phyloP scores from a whole-genome alignment of 352 stramenopile species.

The Phytophthora kernoviae region DNA sequence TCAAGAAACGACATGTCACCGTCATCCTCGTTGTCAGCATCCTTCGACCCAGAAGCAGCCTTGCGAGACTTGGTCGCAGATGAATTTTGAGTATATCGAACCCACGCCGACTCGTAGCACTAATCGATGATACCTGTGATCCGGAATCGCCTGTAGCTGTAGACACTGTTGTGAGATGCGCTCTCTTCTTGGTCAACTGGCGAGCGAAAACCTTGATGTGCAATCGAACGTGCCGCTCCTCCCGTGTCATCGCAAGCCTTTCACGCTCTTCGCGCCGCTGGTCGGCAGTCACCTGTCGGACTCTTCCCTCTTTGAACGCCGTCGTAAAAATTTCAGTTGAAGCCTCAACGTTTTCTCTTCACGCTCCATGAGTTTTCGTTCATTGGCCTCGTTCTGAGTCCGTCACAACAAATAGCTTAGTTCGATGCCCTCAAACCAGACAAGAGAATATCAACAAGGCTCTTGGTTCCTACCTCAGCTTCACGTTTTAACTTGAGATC shows the following conservation, averaged over 20 bases:
- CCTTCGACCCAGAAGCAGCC: constrained; percentile 7
- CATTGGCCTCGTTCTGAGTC: constrained; percentile 53
- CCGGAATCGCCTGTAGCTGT: constrained; percentile 18
- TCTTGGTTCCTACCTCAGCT: constrained; percentile 33
- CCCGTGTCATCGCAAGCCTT: constrained; percentile 65
- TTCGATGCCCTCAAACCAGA: not conserved
- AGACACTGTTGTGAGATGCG: constrained; percentile 21
- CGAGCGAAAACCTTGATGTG: constrained; percentile 48
- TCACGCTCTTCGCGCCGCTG: constrained; percentile 75
- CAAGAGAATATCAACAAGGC: not conserved
- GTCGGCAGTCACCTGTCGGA: constrained; percentile 45
- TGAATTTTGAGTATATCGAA: constrained; percentile 1
- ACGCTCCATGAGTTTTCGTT: constrained; percentile 70
- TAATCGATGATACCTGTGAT: constrained; percentile 12
- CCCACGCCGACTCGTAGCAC: constrained; percentile 12
- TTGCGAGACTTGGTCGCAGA: constrained; percentile 13
- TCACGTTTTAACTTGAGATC: constrained; percentile 42
- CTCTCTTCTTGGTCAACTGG: constrained; percentile 21
- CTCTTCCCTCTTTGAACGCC: constrained; percentile 54
- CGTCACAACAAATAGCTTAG: constrained; percentile 3
- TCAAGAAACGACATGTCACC: constrained; percentile 54
- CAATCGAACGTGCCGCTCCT: constrained; percentile 65
- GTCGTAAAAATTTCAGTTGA: constrained; percentile 57
- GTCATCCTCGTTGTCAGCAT: constrained; percentile 29
- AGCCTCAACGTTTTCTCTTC: constrained; percentile 71